phyloP scores from a whole-genome alignment of 495 filamentous ascomycete species.

The Ramalina intermedia region DNA sequence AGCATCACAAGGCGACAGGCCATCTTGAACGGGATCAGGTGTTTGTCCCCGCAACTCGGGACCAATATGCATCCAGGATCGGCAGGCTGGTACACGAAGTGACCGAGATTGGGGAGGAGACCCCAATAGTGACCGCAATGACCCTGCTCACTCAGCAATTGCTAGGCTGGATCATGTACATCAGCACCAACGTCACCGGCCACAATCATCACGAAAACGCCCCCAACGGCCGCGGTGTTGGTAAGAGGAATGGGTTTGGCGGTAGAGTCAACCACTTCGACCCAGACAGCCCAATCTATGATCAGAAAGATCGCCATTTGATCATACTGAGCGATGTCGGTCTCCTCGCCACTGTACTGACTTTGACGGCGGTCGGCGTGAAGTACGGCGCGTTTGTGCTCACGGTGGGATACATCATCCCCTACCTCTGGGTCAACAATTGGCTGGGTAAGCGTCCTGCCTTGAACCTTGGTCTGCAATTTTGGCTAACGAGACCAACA shows the following conservation, averaged over 20 bases:
- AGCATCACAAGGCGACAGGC: conserved; percentile 93
- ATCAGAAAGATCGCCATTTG: conserved; percentile 71
- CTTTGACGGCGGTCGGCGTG: conserved; percentile 46
- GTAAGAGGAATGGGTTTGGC: conserved; percentile 71
- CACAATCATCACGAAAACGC: conserved; percentile 83
- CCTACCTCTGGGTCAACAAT: conserved; percentile 98
- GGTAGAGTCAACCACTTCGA: conserved; percentile 89
- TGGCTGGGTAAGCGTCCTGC: conserved; percentile 44
- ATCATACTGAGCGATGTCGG: conserved; percentile 77
- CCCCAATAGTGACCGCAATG: conserved; percentile 64
- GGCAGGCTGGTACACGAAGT: conserved; percentile 65
- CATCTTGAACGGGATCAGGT: conserved; percentile 97
- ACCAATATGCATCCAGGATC: conserved; percentile 54
- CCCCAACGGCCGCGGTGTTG: conserved; percentile 73
- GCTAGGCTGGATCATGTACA: conserved; percentile 80
- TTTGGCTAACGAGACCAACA: conserved; percentile 28
- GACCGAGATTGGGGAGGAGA: conserved; percentile 82
- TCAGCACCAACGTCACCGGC: conserved; percentile 72
- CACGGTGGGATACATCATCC: conserved; percentile 83
- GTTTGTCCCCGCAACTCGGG: conserved; percentile 76
- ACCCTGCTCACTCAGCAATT: conserved; percentile 72
- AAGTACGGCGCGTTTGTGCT: conserved; percentile 76
- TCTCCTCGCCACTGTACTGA: conserved; percentile 41
- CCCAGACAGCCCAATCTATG: conserved; percentile 75
- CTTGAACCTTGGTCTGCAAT: background rate